Evolutionary conservation across 768 basidiomycete species (phyloP).

Genomic region (Mycena albidolilacea): DNA sequence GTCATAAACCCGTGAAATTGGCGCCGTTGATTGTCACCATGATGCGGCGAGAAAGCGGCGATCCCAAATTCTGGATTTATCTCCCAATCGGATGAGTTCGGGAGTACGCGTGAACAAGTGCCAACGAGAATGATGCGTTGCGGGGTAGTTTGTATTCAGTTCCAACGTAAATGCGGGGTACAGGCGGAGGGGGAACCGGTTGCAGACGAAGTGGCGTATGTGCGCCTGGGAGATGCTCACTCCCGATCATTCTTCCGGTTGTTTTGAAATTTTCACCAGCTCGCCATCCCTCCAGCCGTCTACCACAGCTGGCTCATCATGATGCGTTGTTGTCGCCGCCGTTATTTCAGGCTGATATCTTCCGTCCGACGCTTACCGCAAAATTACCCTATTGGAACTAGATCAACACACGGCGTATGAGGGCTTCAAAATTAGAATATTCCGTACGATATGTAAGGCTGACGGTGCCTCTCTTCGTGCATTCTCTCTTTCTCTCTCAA

Average conservation of each 20-base stretch:
- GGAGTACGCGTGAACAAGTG: not conserved
- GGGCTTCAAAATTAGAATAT: slow-evolving; percentile 6
- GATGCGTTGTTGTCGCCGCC: not conserved
- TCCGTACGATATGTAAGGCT: not conserved
- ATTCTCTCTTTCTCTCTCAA: not conserved
- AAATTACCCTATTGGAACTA: not conserved
- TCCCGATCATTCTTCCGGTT: too few species aligned
- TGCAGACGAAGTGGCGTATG: too few species aligned
- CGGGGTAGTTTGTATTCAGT: too few species aligned
- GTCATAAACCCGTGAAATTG: too few species aligned
- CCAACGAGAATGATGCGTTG: too few species aligned
- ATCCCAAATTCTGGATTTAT: not conserved
- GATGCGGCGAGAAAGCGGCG: too few species aligned
- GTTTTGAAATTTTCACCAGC: not conserved
- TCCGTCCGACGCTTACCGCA: not conserved
- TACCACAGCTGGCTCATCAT: not conserved
- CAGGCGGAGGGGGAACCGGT: too few species aligned
- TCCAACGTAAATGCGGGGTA: not conserved
- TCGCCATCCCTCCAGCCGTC: not conserved
- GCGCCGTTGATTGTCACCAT: too few species aligned
- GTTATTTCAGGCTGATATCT: not conserved
- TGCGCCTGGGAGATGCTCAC: too few species aligned
- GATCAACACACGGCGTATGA: not conserved
- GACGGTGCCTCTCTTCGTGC: not conserved
- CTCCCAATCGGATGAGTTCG: not conserved